phyloP scores from a whole-genome alignment of 176 grass and related monocot species.

The Eleusine indica region DNA sequence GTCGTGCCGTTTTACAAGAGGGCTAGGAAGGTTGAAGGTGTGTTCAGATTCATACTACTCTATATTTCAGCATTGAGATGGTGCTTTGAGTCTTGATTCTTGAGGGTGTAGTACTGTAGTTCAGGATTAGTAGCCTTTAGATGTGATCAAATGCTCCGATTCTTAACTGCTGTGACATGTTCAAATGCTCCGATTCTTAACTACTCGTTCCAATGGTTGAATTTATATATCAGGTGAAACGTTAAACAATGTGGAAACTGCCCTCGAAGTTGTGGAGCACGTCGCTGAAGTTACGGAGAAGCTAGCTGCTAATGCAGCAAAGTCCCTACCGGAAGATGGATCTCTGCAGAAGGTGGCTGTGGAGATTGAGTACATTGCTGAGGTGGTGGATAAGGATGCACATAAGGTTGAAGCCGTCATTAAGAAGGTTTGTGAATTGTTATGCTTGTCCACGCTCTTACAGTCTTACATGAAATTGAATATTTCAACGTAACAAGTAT shows the following conservation, averaged over 20 bases:
- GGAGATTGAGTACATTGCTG: slow-evolving; percentile 72
- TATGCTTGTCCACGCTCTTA: not conserved
- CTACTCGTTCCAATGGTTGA: not conserved
- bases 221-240: slow-evolving; percentile 54
- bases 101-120: not conserved
- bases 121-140: not conserved
- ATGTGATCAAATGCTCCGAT: not conserved
- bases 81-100: not conserved
- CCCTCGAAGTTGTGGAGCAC: slow-evolving; percentile 60
- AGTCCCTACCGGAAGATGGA: slow-evolving; percentile 45
- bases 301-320: slow-evolving; percentile 54
- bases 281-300: slow-evolving; percentile 70
- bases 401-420: slow-evolving; percentile 68
- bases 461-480: not conserved
- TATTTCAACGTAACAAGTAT: not conserved
- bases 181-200: not conserved
- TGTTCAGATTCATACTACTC: not conserved
- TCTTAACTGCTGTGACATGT: not conserved
- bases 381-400: slow-evolving; percentile 69
- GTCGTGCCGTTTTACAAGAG: slow-evolving; percentile 63
- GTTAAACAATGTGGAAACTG: slow-evolving; percentile 52
- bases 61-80: not conserved
- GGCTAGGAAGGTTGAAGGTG: slow-evolving; percentile 53
- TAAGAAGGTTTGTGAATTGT: slow-evolving; percentile 62
- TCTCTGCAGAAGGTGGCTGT: slow-evolving; percentile 49